phyloP scores from a whole-genome alignment of 202 grass and related monocot genomes.

The Elaeis oleifera region DNA sequence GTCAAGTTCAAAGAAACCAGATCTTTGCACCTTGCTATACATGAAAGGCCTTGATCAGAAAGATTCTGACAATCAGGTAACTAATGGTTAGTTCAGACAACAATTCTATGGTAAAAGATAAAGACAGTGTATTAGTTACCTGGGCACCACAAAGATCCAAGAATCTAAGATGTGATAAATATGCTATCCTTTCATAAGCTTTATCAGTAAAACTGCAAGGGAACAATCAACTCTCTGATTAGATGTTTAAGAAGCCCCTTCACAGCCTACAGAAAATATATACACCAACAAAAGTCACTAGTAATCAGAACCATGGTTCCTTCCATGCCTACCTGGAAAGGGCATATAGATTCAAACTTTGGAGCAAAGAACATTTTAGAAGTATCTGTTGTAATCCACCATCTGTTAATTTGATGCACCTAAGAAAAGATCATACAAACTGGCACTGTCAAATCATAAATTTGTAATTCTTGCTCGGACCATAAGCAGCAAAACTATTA shows the following conservation, averaged over 20 bases:
- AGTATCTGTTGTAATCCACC: conserved; percentile 54
- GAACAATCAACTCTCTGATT: conserved; percentile 1
- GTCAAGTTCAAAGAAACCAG: conserved; percentile 69
- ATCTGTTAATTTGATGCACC: conserved; percentile 92
- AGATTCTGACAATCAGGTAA: conserved; percentile 57
- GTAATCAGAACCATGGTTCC: background rate
- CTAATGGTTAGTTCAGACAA: conserved; percentile 13
- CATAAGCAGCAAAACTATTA: too few relatives aligned
- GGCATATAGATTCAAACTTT: conserved; percentile 88
- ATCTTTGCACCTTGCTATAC: conserved; percentile 58
- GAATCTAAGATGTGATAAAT: conserved; percentile 59
- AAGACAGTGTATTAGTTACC: conserved; percentile 32
- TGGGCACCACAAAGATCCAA: conserved; percentile 89
- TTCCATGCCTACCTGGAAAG: conserved; percentile 62
- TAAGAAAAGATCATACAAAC: conserved; percentile 16
- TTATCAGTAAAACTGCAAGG: conserved; percentile 69
- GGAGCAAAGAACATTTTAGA: conserved; percentile 71
- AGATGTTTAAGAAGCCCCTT: background rate
- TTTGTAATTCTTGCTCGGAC: too few relatives aligned
- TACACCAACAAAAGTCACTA: background rate
- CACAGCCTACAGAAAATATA: too few relatives aligned
- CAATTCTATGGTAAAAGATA: conserved; percentile 14
- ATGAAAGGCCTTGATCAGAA: conserved; percentile 50
- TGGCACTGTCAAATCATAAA: too few relatives aligned
- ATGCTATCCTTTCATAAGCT: conserved; percentile 71